These are phyloP conservation scores for Zelopaecilomyces penicillatus DNA, from an alignment of 2,329 filamentous ascomycete species.

Conservation along the genomic window DNA sequence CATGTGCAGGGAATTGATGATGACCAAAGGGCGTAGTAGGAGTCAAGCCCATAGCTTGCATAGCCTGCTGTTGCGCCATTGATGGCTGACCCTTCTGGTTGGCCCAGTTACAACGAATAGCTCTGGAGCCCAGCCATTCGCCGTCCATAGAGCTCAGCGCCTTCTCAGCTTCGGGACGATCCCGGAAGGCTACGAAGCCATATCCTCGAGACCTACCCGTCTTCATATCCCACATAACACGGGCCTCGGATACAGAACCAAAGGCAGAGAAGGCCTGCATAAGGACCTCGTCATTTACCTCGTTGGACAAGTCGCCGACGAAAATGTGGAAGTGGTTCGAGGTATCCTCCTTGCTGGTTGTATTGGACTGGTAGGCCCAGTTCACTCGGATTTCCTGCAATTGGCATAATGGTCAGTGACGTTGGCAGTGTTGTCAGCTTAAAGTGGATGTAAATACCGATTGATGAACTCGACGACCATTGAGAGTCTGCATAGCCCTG, in stretches of 20 bases:
- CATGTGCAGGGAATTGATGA: conserved; percentile 95
- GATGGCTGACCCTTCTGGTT: conserved; percentile 99
- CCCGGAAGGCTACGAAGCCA: conserved; percentile 94
- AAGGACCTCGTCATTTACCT: conserved; percentile 95
- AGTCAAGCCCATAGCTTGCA: conserved; percentile 97
- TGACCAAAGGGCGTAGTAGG: conserved; percentile 93
- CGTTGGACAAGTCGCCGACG: conserved; percentile 93
- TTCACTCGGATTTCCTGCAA: conserved; percentile 93
- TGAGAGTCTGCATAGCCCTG: conserved; percentile 93
- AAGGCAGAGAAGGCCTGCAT: conserved; percentile 93
- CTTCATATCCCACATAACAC: conserved; percentile 99
- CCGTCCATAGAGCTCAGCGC: conserved; percentile 96
- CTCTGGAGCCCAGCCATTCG: conserved; percentile 95
- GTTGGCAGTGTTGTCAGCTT: not conserved
- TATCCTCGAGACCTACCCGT: conserved; percentile 95
- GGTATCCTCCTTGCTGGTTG: conserved; percentile 88
- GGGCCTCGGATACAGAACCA: conserved; percentile 90
- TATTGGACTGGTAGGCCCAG: conserved; percentile 99
- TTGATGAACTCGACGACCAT: conserved; percentile 91
- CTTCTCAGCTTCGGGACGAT: conserved; percentile 89
- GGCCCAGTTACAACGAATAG: conserved; percentile 99
- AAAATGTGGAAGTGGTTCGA: conserved; percentile 99
- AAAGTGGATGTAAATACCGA: conserved; percentile 47
- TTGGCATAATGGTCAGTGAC: conserved; percentile 8
- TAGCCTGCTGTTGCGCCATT: conserved; percentile 93